phyloP scores from a whole-genome alignment of 768 basidiomycete genomes.

The Suillus sp. region DNA sequence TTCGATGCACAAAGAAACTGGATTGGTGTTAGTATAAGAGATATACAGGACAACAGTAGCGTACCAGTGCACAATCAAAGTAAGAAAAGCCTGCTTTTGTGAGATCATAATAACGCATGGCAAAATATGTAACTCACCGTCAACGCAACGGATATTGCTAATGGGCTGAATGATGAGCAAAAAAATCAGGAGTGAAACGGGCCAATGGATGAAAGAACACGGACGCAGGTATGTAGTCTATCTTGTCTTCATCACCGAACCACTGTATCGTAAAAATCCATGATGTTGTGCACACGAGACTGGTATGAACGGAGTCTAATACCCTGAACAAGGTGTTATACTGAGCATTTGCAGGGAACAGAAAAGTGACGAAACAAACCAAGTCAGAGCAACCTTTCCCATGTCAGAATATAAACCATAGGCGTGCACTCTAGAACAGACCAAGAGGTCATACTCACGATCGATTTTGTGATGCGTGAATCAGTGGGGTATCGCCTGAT shows the following conservation, averaged over 20 bases:
- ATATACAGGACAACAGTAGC: slow-evolving; percentile 5
- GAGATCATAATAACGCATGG: slow-evolving; percentile 17
- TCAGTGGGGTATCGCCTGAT: slow-evolving; percentile 32
- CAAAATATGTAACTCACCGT: slow-evolving; percentile 29
- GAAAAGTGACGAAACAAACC: slow-evolving; percentile 18
- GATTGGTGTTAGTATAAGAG: neutral
- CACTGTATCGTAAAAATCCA: slow-evolving; percentile 47
- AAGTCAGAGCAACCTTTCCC: slow-evolving; percentile 27
- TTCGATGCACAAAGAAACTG: slow-evolving; percentile 44
- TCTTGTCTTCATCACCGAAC: slow-evolving; percentile 40
- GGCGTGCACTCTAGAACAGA: neutral
- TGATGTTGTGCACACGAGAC: slow-evolving; percentile 41
- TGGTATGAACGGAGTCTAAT: slow-evolving; percentile 44
- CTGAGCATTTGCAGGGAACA: neutral
- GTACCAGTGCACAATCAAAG: slow-evolving; percentile 54
- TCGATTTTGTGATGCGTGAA: slow-evolving; percentile 20
- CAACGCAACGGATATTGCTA: slow-evolving; percentile 27
- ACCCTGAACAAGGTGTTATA: slow-evolving; percentile 18
- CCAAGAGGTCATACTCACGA: slow-evolving; percentile 19
- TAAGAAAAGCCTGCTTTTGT: slow-evolving; percentile 44
- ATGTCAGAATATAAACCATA: neutral
- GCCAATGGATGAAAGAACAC: neutral
- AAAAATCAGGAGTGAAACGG: neutral
- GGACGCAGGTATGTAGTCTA: slow-evolving; percentile 50
- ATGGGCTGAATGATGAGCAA: slow-evolving; percentile 6